A percentile compares a stretch with the other conserved stretches of the same genome.
Conservation (phyloP, 352 stramenopile genomes). For the Thraustochytrium striatum region DNA sequence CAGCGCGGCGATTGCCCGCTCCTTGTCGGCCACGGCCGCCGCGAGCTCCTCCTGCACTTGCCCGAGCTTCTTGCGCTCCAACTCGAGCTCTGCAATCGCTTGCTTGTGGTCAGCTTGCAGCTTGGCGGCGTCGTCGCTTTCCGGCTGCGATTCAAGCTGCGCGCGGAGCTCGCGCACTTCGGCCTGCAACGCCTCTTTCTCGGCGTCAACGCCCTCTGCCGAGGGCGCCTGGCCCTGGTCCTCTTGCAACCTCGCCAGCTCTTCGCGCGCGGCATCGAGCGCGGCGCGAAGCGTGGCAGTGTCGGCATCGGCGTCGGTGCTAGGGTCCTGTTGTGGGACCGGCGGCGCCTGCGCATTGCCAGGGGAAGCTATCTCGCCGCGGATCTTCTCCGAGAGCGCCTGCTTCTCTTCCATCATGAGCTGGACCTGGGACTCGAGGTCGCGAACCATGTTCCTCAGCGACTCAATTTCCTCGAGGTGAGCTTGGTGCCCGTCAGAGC, state of each 20-base stretch:
- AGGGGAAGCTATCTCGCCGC: neutral
- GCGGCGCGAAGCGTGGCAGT: slow-evolving; percentile 6
- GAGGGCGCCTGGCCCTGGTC: neutral
- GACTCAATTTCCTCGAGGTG: neutral
- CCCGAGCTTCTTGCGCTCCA: neutral
- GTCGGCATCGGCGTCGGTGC: neutral
- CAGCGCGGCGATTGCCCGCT: neutral
- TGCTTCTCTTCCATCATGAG: slow-evolving; percentile 33
- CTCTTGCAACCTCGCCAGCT: neutral
- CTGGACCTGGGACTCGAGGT: slow-evolving; percentile 9
- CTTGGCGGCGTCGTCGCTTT: neutral
- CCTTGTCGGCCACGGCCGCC: neutral
- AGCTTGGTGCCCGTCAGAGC: neutral
- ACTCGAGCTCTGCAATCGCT: too few species aligned
- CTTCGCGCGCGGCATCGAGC: neutral
- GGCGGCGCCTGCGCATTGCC: neutral
- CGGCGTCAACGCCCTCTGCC: neutral
- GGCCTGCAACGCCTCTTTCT: neutral
- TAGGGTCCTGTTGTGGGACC: neutral
- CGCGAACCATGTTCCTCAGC: neutral
- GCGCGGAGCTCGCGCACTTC: neutral
- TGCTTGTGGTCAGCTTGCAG: too few species aligned
- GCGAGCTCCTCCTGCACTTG: neutral
- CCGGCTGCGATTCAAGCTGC: neutral
- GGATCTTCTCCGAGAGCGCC: neutral